Evolutionary conservation across 331 rosid genomes (phyloP).

Genomic region (Malus hybrid): DNA sequence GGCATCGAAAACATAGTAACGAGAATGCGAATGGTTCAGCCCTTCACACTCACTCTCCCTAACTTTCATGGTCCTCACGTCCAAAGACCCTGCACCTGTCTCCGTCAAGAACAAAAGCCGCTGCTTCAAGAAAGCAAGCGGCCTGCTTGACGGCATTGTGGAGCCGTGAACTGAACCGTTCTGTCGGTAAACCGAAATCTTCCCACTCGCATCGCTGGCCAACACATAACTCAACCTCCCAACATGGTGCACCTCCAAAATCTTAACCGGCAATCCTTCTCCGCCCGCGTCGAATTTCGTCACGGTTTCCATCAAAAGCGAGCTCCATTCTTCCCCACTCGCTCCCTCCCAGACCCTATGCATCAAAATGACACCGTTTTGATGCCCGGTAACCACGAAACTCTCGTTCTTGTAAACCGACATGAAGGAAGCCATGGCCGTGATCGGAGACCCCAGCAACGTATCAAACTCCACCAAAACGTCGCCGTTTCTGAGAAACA

Average conservation of each 20-base stretch:
- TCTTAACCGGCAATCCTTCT: constrained; percentile 24
- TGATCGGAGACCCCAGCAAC: constrained; percentile 37
- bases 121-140: constrained; percentile 78
- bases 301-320: constrained; percentile 49
- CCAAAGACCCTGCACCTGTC: constrained; percentile 78
- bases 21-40: constrained; percentile 56
- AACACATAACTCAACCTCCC: constrained; percentile 72
- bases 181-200: constrained; percentile 55
- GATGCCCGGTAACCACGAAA: constrained; percentile 69
- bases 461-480: constrained; percentile 59
- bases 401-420: constrained; percentile 69
- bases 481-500: constrained; percentile 71
- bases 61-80: constrained; percentile 72
- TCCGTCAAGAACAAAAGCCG: constrained; percentile 79
- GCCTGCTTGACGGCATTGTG: constrained; percentile 43
- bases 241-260: constrained; percentile 71
- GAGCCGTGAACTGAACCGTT: constrained; percentile 56
- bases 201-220: constrained; percentile 54
- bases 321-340: constrained; percentile 65
- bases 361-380: constrained; percentile 54
- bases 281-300: constrained; percentile 30
- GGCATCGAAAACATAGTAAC: constrained; percentile 62
- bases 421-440: constrained; percentile 52
- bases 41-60: constrained; percentile 87
- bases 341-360: constrained; percentile 74